These are phyloP conservation scores for Juncus effusus DNA, from an alignment of 176 grass and related monocot species.

Conservation along the genomic window DNA sequence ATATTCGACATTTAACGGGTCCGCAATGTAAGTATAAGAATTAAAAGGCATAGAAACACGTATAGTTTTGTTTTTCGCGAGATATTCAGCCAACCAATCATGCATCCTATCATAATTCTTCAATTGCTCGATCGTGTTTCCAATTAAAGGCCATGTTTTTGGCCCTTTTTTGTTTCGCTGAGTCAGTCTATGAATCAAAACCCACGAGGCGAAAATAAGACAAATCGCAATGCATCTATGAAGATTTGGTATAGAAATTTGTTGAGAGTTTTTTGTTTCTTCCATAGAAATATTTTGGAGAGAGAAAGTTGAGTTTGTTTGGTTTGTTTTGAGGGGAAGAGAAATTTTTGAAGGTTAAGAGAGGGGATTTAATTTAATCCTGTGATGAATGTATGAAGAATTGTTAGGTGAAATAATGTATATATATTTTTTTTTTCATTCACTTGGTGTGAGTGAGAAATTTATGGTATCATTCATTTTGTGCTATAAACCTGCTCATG, in stretches of 20 bases:
- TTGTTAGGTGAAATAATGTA: conserved; percentile 47
- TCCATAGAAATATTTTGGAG: conserved; percentile 43
- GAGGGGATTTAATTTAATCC: conserved; percentile 19
- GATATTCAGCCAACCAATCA: conserved; percentile 75
- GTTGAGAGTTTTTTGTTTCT: conserved; percentile 34
- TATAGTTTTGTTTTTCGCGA: conserved; percentile 48
- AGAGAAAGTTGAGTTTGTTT: conserved; percentile 5
- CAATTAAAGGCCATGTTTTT: conserved; percentile 74
- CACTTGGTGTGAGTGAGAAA: conserved; percentile 58
- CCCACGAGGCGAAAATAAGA: conserved; percentile 49
- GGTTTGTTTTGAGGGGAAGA: conserved; percentile 6
- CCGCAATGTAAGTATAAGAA: conserved; percentile 90
- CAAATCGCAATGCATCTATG: conserved; percentile 46
- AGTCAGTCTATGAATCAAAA: conserved; percentile 63
- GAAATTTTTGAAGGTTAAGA: conserved; percentile 20
- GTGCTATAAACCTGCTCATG: conserved; percentile 54
- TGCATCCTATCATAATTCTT: conserved; percentile 93
- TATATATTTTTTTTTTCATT: conserved; percentile 25
- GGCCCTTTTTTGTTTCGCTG: conserved; percentile 65
- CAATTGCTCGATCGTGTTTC: conserved; percentile 66
- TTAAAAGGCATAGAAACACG: conserved; percentile 82
- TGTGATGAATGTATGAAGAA: conserved; percentile 15
- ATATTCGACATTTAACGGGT: conserved; percentile 80
- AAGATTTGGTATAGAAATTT: conserved; percentile 27
- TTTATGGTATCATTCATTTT: conserved; percentile 61